phyloP scores from a whole-genome alignment of 495 filamentous ascomycete genomes.

The Mytilinidion resinicola region DNA sequence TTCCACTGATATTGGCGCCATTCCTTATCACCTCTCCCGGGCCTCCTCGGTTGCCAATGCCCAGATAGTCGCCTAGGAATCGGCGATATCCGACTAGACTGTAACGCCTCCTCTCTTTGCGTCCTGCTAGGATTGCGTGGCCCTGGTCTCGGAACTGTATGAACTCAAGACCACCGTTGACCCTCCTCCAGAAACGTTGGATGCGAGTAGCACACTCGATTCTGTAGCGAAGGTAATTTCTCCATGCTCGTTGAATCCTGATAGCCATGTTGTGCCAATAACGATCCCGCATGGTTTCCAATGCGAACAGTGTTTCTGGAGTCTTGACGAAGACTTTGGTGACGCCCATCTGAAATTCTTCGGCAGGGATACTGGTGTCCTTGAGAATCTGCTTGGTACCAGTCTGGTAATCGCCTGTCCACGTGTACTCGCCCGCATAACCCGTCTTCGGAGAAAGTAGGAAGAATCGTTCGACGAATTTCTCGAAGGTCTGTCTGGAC shows the following conservation, averaged over 20 bases:
- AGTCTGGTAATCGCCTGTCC: constrained; percentile 77
- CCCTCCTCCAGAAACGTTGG: constrained; percentile 90
- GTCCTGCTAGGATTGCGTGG: constrained; percentile 71
- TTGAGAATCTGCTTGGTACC: constrained; percentile 93
- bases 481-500: constrained; percentile 95
- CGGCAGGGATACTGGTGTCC: constrained; percentile 87
- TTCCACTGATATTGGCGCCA: constrained; percentile 55
- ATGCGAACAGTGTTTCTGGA: constrained; percentile 91
- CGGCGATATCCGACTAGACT: constrained; percentile 84
- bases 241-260: constrained; percentile 93
- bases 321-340: constrained; percentile 99
- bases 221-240: constrained; percentile 88
- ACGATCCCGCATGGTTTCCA: constrained; percentile 94
- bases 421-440: constrained; percentile 96
- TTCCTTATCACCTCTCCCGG: constrained; percentile 75
- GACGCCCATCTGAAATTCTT: constrained; percentile 96
- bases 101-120: constrained; percentile 87
- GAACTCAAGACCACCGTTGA: constrained; percentile 79
- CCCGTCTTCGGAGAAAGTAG: constrained; percentile 89
- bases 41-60: constrained; percentile 70
- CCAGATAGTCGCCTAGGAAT: constrained; percentile 94
- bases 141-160: constrained; percentile 83
- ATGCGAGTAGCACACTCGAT: constrained; percentile 90
- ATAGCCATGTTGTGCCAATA: constrained; percentile 99
- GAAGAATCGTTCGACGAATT: constrained; percentile 97